These are phyloP conservation scores for Euphorbia celastroides DNA, from an alignment of 441 rosid species.

Conservation along the genomic window DNA sequence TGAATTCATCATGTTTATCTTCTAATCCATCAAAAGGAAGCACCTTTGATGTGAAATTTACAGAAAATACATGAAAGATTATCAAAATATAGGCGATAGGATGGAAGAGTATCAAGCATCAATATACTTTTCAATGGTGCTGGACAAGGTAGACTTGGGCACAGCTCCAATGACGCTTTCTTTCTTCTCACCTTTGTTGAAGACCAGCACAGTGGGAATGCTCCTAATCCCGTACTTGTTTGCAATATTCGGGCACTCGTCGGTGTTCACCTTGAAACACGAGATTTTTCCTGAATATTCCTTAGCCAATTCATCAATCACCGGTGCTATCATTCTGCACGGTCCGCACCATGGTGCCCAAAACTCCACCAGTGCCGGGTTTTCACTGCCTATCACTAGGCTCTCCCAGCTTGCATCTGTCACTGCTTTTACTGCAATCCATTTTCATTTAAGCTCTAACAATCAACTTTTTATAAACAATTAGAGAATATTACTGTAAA, in stretches of 20 bases:
- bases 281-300: conserved; percentile 55
- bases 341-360: conserved; percentile 90
- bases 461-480: too few relatives aligned
- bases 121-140: conserved; percentile 46
- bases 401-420: conserved; percentile 53
- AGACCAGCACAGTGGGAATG: conserved; percentile 64
- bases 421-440: conserved; percentile 40
- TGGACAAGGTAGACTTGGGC: conserved; percentile 50
- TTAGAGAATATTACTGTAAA: too few relatives aligned
- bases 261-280: conserved; percentile 61
- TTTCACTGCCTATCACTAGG: conserved; percentile 31
- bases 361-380: conserved; percentile 62
- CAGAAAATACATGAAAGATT: background rate
- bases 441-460: background rate
- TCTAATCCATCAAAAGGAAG: too few relatives aligned
- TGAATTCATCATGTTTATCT: background rate
- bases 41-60: background rate
- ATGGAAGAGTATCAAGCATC: conserved; percentile 21
- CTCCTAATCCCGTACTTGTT: conserved; percentile 54
- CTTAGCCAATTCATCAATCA: conserved; percentile 48
- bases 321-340: conserved; percentile 65
- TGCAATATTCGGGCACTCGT: conserved; percentile 54
- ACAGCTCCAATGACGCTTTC: conserved; percentile 72
- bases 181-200: conserved; percentile 63
- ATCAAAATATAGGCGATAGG: too few relatives aligned